These are phyloP conservation scores for Madurella mycetomatis DNA, from an alignment of 2,329 filamentous ascomycete genomes.

Conservation along the genomic window DNA sequence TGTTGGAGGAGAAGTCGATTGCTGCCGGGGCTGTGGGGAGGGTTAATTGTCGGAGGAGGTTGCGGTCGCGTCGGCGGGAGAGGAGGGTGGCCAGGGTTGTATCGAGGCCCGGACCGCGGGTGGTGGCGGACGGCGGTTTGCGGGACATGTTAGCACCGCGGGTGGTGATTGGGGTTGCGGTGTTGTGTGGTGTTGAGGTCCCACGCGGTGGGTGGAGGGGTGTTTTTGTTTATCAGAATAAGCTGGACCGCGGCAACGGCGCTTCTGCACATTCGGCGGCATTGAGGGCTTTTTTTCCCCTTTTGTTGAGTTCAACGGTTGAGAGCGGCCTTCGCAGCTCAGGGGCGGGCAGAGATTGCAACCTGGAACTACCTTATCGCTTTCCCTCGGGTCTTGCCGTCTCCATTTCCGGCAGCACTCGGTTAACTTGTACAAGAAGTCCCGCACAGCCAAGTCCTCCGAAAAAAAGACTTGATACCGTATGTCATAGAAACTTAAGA, in stretches of 20 bases:
- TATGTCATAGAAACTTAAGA: no score
- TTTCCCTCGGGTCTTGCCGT: no score
- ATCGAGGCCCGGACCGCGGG: constrained; percentile 24
- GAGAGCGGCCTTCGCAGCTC: neutral
- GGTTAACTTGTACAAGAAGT: no score
- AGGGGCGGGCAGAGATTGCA: neutral
- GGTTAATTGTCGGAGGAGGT: neutral
- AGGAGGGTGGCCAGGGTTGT: constrained; percentile 28
- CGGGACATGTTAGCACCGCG: neutral
- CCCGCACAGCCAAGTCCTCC: neutral
- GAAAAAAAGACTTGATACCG: neutral
- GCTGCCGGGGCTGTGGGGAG: constrained; percentile 44
- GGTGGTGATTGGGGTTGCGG: neutral
- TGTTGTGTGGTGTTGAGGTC: neutral
- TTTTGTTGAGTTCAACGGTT: neutral
- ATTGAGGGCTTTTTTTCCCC: no score
- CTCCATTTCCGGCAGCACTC: no score
- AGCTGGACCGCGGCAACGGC: no score
- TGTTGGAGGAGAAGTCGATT: constrained; percentile 74
- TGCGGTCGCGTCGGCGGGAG: constrained; percentile 11
- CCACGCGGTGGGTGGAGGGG: no score
- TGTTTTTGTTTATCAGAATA: no score
- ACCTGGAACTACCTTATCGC: no score
- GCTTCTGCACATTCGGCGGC: no score
- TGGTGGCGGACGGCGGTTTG: neutral